Conservation (phyloP, 1,139 yeast species). For the Pichia sp. region DNA sequence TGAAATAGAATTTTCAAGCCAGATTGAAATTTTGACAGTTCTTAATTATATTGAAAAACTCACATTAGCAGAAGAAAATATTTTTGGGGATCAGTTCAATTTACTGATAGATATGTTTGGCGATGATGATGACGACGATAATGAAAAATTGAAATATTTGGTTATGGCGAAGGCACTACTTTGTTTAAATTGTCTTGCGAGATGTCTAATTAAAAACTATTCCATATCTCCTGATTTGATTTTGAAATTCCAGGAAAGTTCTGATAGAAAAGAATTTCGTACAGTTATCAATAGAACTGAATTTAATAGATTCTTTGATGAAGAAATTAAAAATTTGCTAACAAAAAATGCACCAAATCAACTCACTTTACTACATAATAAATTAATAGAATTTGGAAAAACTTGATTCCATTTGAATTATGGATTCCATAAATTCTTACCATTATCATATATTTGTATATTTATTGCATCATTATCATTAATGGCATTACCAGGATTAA, state of each 20-base stretch:
- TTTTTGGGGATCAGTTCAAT: conserved; percentile 24
- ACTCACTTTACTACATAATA: conserved; percentile 8
- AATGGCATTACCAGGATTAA: too few species aligned
- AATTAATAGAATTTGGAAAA: conserved; percentile 4
- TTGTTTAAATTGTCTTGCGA: conserved; percentile 24
- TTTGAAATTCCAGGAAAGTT: conserved; percentile 16
- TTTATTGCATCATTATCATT: too few species aligned
- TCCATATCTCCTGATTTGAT: conserved; percentile 26
- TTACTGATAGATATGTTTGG: conserved; percentile 17
- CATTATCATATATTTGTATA: too few species aligned
- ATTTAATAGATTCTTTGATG: conserved; percentile 1
- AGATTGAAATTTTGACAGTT: conserved; percentile 36
- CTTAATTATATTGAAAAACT: conserved; percentile 22
- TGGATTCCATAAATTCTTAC: too few species aligned
- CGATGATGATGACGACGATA: conserved; percentile 18
- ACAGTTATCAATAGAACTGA: not conserved
- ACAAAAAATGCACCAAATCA: conserved; percentile 1
- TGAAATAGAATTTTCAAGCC: conserved; percentile 31
- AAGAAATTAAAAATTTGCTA: conserved; percentile 10
- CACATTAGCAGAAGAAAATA: conserved; percentile 32
- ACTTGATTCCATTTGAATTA: not conserved
- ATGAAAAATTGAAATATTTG: conserved; percentile 16
- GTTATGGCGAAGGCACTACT: conserved; percentile 24
- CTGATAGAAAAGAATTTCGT: conserved; percentile 9
- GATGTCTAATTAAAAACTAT: conserved; percentile 25